phyloP scores from a whole-genome alignment of 2,329 filamentous ascomycete genomes.

The Proliferodiscus dingleyae region DNA sequence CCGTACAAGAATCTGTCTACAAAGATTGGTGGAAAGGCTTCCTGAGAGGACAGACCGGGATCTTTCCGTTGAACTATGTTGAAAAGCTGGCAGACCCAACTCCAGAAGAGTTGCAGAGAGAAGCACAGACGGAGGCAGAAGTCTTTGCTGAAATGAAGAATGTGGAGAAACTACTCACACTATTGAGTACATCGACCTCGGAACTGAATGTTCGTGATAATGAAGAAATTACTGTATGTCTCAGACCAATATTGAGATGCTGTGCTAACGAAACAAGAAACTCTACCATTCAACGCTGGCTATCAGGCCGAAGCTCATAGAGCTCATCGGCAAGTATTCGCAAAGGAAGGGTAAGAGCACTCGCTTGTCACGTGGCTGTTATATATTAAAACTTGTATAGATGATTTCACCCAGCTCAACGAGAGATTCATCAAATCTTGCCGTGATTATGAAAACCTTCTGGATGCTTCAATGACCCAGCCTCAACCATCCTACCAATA shows the following conservation, averaged over 20 bases:
- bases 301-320: slow-evolving; percentile 94
- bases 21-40: slow-evolving; percentile 99
- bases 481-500: slow-evolving; percentile 77
- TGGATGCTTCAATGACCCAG: slow-evolving; percentile 95
- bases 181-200: slow-evolving; percentile 82
- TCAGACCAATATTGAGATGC: neutral
- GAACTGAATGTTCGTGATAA: slow-evolving; percentile 83
- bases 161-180: slow-evolving; percentile 75
- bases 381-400: slow-evolving; percentile 42
- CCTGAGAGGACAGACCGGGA: slow-evolving; percentile 88
- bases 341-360: slow-evolving; percentile 81
- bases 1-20: slow-evolving; percentile 94
- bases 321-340: slow-evolving; percentile 97
- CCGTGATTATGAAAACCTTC: slow-evolving; percentile 90
- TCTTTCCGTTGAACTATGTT: slow-evolving; percentile 97
- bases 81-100: slow-evolving; percentile 96
- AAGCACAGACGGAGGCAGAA: slow-evolving; percentile 89
- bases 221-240: slow-evolving; percentile 82
- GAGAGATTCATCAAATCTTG: slow-evolving; percentile 99
- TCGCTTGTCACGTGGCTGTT: neutral
- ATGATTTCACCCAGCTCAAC: slow-evolving; percentile 97
- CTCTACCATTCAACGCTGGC: slow-evolving; percentile 89
- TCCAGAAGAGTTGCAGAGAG: slow-evolving; percentile 85
- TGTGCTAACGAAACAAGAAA: slow-evolving; percentile 47
- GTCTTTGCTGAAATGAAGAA: slow-evolving; percentile 75